Evolutionary conservation across 1,284 basidiomycete species (phyloP).

Genomic region (Lentinus polychrous): DNA sequence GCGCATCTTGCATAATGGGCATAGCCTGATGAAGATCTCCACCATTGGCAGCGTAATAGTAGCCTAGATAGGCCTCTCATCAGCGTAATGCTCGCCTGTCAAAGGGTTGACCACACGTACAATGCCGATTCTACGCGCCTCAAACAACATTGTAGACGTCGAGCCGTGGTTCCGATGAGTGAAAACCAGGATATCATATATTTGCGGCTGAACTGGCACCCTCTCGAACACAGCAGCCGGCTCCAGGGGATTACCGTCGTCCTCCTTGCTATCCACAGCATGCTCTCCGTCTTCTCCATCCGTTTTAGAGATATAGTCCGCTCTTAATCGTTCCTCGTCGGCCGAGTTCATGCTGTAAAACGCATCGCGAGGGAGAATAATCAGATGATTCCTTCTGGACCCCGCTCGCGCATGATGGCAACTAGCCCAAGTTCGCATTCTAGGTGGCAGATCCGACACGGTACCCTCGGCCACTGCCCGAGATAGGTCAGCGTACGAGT

Average conservation of each 20-base stretch:
- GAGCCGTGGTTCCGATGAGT: slow-evolving; percentile 53
- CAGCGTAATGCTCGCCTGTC: slow-evolving; percentile 8
- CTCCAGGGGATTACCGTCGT: slow-evolving; percentile 24
- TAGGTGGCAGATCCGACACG: slow-evolving; percentile 33
- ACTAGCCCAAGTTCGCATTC: slow-evolving; percentile 46
- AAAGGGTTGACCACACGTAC: slow-evolving; percentile 32
- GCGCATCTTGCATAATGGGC: slow-evolving; percentile 49
- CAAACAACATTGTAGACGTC: slow-evolving; percentile 46
- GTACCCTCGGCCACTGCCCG: slow-evolving; percentile 36
- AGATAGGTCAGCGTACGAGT: slow-evolving; percentile 46
- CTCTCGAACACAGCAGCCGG: slow-evolving; percentile 47
- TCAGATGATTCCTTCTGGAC: slow-evolving; percentile 47
- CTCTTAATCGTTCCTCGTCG: slow-evolving; percentile 40
- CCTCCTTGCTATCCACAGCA: slow-evolving; percentile 18
- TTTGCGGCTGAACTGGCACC: slow-evolving; percentile 57
- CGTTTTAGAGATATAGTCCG: slow-evolving; percentile 36
- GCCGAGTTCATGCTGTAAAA: slow-evolving; percentile 42
- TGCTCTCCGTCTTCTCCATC: slow-evolving; percentile 27
- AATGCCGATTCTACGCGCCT: slow-evolving; percentile 49
- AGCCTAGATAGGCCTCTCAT: slow-evolving; percentile 35
- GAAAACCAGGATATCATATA: slow-evolving; percentile 63
- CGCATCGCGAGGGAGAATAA: slow-evolving; percentile 55
- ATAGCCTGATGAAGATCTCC: slow-evolving; percentile 56
- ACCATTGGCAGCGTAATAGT: slow-evolving; percentile 69
- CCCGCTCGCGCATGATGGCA: slow-evolving; percentile 57